phyloP scores from a whole-genome alignment of 2,329 filamentous ascomycete species.

The Chaetomium sp. region DNA sequence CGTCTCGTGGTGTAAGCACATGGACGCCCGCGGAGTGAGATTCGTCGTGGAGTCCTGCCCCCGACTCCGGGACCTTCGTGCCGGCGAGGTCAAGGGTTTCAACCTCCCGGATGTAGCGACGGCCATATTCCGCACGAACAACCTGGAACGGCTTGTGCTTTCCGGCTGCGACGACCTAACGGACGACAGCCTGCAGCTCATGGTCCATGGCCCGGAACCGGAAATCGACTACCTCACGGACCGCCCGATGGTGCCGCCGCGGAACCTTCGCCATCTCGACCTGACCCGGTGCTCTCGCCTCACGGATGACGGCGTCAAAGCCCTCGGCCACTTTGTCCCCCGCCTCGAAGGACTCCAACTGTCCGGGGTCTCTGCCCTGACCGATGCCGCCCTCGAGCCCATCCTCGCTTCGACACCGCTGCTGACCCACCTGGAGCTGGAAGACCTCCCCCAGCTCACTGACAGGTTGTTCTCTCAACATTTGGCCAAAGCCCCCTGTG shows the following conservation, averaged over 20 bases:
- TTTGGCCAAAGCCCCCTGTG: conserved; percentile 71
- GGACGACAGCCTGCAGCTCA: conserved; percentile 64
- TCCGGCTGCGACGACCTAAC: conserved; percentile 73
- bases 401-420: conserved; percentile 69
- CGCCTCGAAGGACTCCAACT: conserved; percentile 77
- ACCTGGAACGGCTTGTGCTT: conserved; percentile 72
- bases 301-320: conserved; percentile 64
- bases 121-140: conserved; percentile 72
- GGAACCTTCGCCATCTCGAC: conserved; percentile 77
- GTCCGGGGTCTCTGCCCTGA: conserved; percentile 67
- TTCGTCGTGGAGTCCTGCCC: conserved; percentile 67
- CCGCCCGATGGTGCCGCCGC: conserved; percentile 65
- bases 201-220: conserved; percentile 70
- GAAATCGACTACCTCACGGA: conserved; percentile 77
- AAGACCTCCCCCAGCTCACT: conserved; percentile 73
- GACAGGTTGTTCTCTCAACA: conserved; percentile 66
- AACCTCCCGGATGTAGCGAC: conserved; percentile 65
- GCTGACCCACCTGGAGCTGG: conserved; percentile 81
- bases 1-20: conserved; percentile 85
- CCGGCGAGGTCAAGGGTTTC: conserved; percentile 75
- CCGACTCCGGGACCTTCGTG: conserved; percentile 70
- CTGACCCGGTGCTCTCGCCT: conserved; percentile 71
- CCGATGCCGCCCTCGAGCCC: conserved; percentile 63
- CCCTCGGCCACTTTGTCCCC: conserved; percentile 68
- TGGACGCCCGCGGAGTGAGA: conserved; percentile 70